These are phyloP conservation scores for Fremontodendron californicum DNA, from an alignment of 345 rosid genomes.

Conservation along the genomic window DNA sequence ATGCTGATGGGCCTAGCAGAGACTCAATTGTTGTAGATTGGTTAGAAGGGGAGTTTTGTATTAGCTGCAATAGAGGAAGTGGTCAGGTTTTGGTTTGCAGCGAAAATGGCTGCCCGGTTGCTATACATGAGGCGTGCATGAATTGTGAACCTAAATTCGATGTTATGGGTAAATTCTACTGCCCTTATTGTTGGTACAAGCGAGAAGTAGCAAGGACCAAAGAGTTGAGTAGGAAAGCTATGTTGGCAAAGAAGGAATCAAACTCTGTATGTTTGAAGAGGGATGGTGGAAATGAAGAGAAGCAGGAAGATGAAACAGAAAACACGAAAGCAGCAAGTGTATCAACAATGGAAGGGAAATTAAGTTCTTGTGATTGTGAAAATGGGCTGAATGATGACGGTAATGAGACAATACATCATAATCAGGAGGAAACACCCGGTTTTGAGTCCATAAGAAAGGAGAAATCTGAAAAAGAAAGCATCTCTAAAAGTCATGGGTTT, in stretches of 20 bases:
- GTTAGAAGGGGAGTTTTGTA: conserved; percentile 28
- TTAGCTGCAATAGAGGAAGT: conserved; percentile 14
- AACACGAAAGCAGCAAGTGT: too few species aligned
- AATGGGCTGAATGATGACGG: background rate
- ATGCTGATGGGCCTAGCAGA: background rate
- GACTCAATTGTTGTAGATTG: conserved; percentile 3
- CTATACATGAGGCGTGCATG: conserved; percentile 2
- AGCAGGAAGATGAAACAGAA: background rate
- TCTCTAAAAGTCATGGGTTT: background rate
- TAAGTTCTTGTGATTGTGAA: too few species aligned
- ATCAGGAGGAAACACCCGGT: background rate
- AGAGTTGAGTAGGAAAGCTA: conserved; percentile 31
- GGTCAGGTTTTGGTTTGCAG: background rate
- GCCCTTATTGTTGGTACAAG: too few species aligned
- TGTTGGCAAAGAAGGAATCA: conserved; percentile 23
- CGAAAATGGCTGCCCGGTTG: too few species aligned
- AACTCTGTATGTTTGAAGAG: conserved; percentile 20
- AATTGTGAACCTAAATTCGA: conserved; percentile 22
- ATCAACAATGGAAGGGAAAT: too few species aligned
- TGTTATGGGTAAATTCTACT: conserved; percentile 46
- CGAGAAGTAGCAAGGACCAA: conserved; percentile 17
- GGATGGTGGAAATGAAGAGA: background rate
- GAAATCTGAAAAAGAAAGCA: background rate
- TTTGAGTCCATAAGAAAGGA: background rate
- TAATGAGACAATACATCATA: background rate